Conservation (phyloP, 192 early-diverging fungal genomes). For the Coemansia sp. region DNA sequence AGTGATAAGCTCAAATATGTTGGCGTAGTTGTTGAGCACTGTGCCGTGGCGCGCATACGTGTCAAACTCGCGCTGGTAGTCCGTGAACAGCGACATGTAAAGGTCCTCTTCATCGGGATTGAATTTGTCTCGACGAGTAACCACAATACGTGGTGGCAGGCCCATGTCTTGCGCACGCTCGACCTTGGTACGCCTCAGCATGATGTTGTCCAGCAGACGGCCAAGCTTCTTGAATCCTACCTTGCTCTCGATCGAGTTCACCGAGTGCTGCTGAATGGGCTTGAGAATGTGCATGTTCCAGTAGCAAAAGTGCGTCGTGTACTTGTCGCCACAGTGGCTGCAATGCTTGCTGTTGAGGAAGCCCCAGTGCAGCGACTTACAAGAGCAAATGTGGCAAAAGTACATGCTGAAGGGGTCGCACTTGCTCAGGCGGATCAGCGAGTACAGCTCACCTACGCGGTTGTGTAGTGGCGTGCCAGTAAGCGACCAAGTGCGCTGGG, state of each 20-base stretch:
- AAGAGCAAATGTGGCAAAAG: constrained; percentile 80
- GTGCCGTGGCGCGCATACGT: constrained; percentile 82
- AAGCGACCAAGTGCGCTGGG: constrained; percentile 78
- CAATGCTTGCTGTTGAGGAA: constrained; percentile 61
- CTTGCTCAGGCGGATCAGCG: constrained; percentile 87
- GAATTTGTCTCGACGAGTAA: constrained; percentile 81
- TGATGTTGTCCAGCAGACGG: constrained; percentile 78
- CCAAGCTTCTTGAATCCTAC: constrained; percentile 79
- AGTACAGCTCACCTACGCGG: constrained; percentile 91
- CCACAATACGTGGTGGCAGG: constrained; percentile 82
- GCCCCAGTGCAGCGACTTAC: constrained; percentile 68
- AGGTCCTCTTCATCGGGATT: constrained; percentile 90
- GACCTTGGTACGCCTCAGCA: constrained; percentile 89
- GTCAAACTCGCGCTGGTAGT: constrained; percentile 75
- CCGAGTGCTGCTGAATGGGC: constrained; percentile 76
- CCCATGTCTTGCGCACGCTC: constrained; percentile 89
- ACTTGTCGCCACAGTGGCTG: constrained; percentile 62
- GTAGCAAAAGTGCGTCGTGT: constrained; percentile 75
- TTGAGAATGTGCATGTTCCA: constrained; percentile 93
- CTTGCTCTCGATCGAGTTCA: constrained; percentile 27
- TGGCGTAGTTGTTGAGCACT: constrained; percentile 92
- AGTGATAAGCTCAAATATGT: constrained; percentile 88
- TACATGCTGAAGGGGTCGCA: constrained; percentile 84
- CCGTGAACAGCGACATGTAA: constrained; percentile 80
- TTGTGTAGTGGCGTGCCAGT: constrained; percentile 94